Conservation (phyloP, 108 stramenopile species). For the Cyclostephanos invisitatus region DNA sequence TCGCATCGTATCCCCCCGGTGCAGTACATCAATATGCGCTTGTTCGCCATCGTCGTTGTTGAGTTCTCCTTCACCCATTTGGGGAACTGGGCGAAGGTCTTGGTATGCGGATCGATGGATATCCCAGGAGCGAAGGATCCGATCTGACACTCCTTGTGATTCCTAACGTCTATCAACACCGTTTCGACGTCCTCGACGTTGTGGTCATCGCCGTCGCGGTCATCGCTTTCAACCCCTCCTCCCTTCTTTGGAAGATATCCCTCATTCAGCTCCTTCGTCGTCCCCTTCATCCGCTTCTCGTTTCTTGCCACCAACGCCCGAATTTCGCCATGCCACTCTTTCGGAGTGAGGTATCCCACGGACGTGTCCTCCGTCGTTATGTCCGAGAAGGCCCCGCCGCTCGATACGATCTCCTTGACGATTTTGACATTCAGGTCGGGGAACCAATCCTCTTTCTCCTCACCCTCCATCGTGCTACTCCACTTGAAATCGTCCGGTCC, state of each 20-base stretch:
- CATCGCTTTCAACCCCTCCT: background rate
- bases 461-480: slow-evolving; percentile 41
- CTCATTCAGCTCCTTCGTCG: no score
- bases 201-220: slow-evolving; percentile 14
- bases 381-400: slow-evolving; percentile 64
- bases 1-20: slow-evolving; percentile 96
- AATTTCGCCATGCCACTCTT: slow-evolving; percentile 75
- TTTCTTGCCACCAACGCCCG: slow-evolving; percentile 21
- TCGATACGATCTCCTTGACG: slow-evolving; percentile 80
- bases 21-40: slow-evolving; percentile 85
- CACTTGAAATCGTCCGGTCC: slow-evolving; percentile 74
- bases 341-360: slow-evolving; percentile 75
- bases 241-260: no score
- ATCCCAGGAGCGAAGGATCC: slow-evolving; percentile 60
- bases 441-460: slow-evolving; percentile 41
- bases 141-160: slow-evolving; percentile 82
- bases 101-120: slow-evolving; percentile 50
- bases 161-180: slow-evolving; percentile 78
- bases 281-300: slow-evolving; percentile 16
- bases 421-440: slow-evolving; percentile 84
- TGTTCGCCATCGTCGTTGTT: slow-evolving; percentile 20
- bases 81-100: slow-evolving; percentile 50
- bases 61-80: slow-evolving; percentile 49
- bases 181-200: slow-evolving; percentile 53
- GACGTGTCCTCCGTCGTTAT: slow-evolving; percentile 69